phyloP scores from a whole-genome alignment of 1,284 basidiomycete genomes.

The Sparassis latifolia region DNA sequence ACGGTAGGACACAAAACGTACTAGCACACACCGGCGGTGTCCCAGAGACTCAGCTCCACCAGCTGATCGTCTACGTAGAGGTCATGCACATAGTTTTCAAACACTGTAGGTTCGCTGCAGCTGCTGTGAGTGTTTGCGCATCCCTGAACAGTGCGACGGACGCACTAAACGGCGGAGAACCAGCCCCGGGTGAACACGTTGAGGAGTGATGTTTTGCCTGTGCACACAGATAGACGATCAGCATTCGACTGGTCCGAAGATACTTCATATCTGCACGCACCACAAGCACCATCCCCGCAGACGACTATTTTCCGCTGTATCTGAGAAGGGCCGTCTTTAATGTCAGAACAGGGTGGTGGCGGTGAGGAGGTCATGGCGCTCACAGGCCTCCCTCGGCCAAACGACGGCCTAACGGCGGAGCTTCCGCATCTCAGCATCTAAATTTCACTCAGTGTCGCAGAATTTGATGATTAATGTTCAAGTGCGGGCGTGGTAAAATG shows the following conservation, averaged over 20 bases:
- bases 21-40: slow-evolving; percentile 77
- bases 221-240: background rate
- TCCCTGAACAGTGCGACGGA: slow-evolving; percentile 9
- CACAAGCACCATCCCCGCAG: slow-evolving; percentile 90
- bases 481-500: too few relatives aligned
- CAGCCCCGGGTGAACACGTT: slow-evolving; percentile 84
- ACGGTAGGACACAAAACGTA: background rate
- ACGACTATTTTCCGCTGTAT: slow-evolving; percentile 73
- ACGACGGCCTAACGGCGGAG: background rate
- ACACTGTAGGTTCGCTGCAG: slow-evolving; percentile 81
- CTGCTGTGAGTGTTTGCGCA: background rate
- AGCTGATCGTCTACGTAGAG: slow-evolving; percentile 75
- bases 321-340: slow-evolving; percentile 22
- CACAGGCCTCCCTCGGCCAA: background rate
- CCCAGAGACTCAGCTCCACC: slow-evolving; percentile 92
- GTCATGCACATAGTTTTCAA: slow-evolving; percentile 91
- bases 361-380: background rate
- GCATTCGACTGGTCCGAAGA: slow-evolving; percentile 6
- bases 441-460: background rate
- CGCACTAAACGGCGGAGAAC: slow-evolving; percentile 85
- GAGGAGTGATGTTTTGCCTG: slow-evolving; percentile 75
- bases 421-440: background rate
- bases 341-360: background rate
- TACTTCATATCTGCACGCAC: slow-evolving; percentile 33
- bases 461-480: too few relatives aligned